phyloP scores from a whole-genome alignment of 169 alveolate species.

The Perkinsus marinus region DNA sequence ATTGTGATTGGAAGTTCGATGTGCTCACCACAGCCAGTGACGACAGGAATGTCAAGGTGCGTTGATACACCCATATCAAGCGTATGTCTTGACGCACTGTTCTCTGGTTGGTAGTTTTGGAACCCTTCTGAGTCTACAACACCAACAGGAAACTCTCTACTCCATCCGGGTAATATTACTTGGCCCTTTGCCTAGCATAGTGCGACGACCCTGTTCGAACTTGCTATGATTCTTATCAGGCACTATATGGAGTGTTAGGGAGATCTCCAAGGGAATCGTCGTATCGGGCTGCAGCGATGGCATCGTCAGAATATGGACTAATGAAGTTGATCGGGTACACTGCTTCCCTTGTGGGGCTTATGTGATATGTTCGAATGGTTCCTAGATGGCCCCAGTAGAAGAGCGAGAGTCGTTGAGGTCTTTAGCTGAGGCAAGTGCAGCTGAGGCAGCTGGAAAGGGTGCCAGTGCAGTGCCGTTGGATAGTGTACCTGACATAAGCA shows the following conservation, averaged over 20 bases:
- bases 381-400: conserved; percentile 38
- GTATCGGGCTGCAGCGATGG: conserved; percentile 63
- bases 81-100: conserved; percentile 37
- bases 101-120: neutral
- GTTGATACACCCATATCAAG: conserved; percentile 21
- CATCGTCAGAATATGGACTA: conserved; percentile 56
- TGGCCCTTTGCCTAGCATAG: too few relatives aligned
- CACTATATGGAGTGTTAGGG: conserved; percentile 57
- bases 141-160: neutral
- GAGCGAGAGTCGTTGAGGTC: conserved; percentile 43
- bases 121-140: neutral
- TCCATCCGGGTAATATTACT: conserved; percentile 36
- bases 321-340: conserved; percentile 10
- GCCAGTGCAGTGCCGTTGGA: conserved; percentile 36
- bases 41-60: conserved; percentile 57
- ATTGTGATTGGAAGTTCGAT: conserved; percentile 23
- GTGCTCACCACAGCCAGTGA: conserved; percentile 63
- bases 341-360: neutral
- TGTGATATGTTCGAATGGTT: neutral
- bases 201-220: too few relatives aligned
- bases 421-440: conserved; percentile 27
- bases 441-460: conserved; percentile 13
- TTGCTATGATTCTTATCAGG: neutral
- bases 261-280: conserved; percentile 44
- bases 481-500: conserved; percentile 29